Base-by-base conservation (phyloP, 257 asterid species). In the Cruciata laevipes region DNA sequence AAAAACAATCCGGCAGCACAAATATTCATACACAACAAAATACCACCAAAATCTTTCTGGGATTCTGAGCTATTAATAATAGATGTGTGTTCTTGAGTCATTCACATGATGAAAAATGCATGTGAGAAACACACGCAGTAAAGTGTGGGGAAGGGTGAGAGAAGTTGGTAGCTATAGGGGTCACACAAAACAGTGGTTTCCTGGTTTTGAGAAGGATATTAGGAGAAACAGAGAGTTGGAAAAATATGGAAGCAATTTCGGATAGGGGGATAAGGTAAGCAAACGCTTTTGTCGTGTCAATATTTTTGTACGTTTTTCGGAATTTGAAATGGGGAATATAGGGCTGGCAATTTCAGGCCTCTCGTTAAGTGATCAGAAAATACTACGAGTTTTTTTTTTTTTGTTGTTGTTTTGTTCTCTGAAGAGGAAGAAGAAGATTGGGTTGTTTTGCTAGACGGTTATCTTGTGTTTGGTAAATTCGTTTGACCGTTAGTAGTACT, bases 181-280 rank as follows among this genome's bases (percentile, higher is more conserved):
- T 61, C 65, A 60, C 65, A 31, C 65, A 27, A 6, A 55, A 66
- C 7, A 14, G 20, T 70, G 53, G 53, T 51, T 21, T 71, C 52
- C 74, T 74, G 64, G 68, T 52, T 68, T 55, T 68, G 40, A 30
- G 65, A 38, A 74, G 79, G 72, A 81, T 77, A 70, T 70, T n/a
- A 27, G 11, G 24, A 42, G 0, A 44, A 3, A 65, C 37, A 25
- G 18, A 71, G 62, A 37, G 42, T 37, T 59, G 79, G 64, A 70
- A 69, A 69, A 65, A 66, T 27, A 42, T 69, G 65, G 70, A 72
- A 62, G 31, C n/a, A 8, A 52, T 53, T 20, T 0, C 2, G 40
- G 63, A 67, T 73, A 57, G 79, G 80, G 81, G 86, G 96, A 86
- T 87, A 85, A 84, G 95, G 87, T 78, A 5, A 17, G 55, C 21